Base-by-base conservation (phyloP, 2,329 filamentous ascomycete genomes). In the Paecilomyces dactylethromorphus region DNA sequence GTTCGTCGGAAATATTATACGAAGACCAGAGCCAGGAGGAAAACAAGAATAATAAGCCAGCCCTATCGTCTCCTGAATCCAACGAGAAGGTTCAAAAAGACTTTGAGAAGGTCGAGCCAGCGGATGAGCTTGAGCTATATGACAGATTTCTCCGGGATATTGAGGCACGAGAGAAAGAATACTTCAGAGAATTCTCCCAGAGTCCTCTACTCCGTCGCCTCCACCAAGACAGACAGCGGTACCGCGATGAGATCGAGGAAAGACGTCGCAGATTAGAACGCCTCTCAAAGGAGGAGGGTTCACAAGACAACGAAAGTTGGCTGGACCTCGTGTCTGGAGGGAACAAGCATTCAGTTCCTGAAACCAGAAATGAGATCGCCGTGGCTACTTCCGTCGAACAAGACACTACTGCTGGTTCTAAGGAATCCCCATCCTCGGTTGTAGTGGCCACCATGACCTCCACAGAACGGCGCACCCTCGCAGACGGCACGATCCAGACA, bases 401-500 rank as follows among this genome's bases (percentile, higher is more conserved):
- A 55, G 18, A 54, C 24, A 24, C 53, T 5, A 53, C 55, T 50
- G 49, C 52, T 26, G 54, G 56, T 2, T 52, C 63, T 8, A 59
- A 58, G 59, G n/a, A 55, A 60, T 21, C 67, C 65, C 50, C 39
- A 18, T 21, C 39, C 18, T n/a, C 39, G n/a, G 39, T 45, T 18
- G 68, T 87, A 2, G 68, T 87, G 1, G 84, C 83, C 0, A 84
- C 82, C 1, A 71, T 84, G 50, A 85, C 82, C 0, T 84, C 78
- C 0, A 86, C 83, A 1, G 79, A 84, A 62, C 81, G 81, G 3
- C 79, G 76, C 3, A 79, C 79, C 2, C 72, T 81, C 1, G 75
- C 82, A 0, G 84, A 87, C 66, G 85, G 85, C 12, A 82, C 81
- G 0, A 72, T 85, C 2, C 81, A 82, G 8, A 86, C 82, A 0